Conservation (phyloP, 2,329 filamentous ascomycete genomes). For the Diaporthe nobilis region DNA sequence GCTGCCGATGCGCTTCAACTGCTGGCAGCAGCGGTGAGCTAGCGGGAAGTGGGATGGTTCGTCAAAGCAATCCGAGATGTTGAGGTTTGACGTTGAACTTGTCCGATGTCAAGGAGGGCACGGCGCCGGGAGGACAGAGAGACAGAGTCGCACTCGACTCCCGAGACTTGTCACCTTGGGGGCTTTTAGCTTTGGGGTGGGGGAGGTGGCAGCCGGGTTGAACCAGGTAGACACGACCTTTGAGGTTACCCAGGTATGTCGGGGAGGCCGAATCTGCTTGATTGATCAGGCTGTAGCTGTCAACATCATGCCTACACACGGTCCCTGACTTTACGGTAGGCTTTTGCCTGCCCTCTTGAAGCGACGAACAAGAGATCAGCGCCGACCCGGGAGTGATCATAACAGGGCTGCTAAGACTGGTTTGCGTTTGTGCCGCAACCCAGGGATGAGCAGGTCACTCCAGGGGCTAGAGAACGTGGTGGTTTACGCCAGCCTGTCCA, state of each 20-base stretch:
- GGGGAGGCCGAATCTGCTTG: constrained; percentile 21
- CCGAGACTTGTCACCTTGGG: constrained; percentile 29
- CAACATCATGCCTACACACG: background rate
- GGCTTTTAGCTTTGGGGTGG: constrained; percentile 14
- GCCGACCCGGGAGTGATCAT: constrained; percentile 22
- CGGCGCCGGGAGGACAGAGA: background rate
- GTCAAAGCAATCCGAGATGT: constrained; percentile 10
- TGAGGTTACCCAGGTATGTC: background rate
- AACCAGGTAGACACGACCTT: constrained; percentile 19
- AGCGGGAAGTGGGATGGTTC: constrained; percentile 16
- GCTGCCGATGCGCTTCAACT: constrained; percentile 3
- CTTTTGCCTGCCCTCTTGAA: background rate
- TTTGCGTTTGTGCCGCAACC: constrained; percentile 5
- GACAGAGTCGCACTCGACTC: constrained; percentile 28
- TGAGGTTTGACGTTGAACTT: constrained; percentile 29
- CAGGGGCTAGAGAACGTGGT: background rate
- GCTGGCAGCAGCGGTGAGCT: constrained; percentile 3
- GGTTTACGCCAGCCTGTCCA: constrained; percentile 35
- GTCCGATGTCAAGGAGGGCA: constrained; percentile 20
- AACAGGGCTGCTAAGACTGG: constrained; percentile 5
- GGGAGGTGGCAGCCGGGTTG: constrained; percentile 7
- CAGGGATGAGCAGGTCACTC: constrained; percentile 3
- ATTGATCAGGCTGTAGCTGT: background rate
- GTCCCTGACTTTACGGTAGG: background rate
- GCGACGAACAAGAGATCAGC: constrained; percentile 29